These are phyloP conservation scores for Stylosanthes scabra DNA, from an alignment of 331 rosid species.

Conservation along the genomic window DNA sequence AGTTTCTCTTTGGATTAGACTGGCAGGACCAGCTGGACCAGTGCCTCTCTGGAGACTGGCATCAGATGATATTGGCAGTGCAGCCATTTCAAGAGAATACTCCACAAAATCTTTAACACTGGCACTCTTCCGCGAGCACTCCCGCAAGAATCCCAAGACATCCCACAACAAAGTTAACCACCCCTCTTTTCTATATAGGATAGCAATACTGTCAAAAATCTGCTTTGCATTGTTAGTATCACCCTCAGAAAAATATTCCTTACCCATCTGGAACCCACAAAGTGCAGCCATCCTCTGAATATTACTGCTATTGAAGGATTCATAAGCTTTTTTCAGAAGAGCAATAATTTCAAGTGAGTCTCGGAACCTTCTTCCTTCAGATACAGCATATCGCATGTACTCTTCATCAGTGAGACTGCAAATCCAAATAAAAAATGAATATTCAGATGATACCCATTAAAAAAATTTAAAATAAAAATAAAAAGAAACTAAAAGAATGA, in stretches of 20 bases:
- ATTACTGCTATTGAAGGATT: constrained; percentile 63
- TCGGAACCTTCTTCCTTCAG: constrained; percentile 85
- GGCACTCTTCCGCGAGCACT: constrained; percentile 74
- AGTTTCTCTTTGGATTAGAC: constrained; percentile 66
- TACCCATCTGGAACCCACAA: constrained; percentile 89
- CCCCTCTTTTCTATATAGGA: constrained; percentile 92
- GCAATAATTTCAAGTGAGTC: constrained; percentile 93
- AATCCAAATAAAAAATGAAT: constrained; percentile 35
- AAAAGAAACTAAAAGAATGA: background rate
- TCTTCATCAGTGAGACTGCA: constrained; percentile 92
- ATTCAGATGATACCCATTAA: constrained; percentile 31
- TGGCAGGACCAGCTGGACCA: constrained; percentile 89
- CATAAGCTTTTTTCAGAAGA: constrained; percentile 74
- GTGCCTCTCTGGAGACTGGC: constrained; percentile 64
- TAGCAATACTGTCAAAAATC: constrained; percentile 71
- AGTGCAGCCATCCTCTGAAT: constrained; percentile 76
- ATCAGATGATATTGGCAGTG: constrained; percentile 76
- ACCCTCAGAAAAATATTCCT: constrained; percentile 78
- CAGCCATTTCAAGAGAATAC: constrained; percentile 97
- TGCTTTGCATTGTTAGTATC: constrained; percentile 73
- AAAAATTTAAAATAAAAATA: background rate
- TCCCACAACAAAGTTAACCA: constrained; percentile 96
- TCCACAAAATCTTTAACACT: constrained; percentile 77
- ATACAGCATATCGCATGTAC: constrained; percentile 63
- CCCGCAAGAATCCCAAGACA: constrained; percentile 89